A percentile compares a stretch with the other conserved stretches of the same genome.
These are phyloP conservation scores for Aspergillus intermedius DNA, from an alignment of 2,329 filamentous ascomycete genomes.

Conservation along the genomic window DNA sequence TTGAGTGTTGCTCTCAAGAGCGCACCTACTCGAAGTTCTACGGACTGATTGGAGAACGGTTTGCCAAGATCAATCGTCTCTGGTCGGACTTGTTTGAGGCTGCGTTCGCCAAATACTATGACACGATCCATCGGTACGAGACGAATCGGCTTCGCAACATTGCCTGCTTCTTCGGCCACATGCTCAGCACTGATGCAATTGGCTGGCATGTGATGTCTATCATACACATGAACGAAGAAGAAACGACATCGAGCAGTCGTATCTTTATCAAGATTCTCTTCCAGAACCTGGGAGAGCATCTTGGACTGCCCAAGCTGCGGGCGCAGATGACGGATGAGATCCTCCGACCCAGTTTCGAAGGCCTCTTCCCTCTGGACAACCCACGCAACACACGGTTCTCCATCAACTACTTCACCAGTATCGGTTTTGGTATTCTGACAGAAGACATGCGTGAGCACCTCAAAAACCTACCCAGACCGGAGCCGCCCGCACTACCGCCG, in stretches of 20 bases:
- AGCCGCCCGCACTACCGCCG: constrained; percentile 58
- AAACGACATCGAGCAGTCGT: constrained; percentile 90
- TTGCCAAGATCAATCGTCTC: constrained; percentile 89
- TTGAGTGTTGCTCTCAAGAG: constrained; percentile 94
- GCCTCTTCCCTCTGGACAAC: constrained; percentile 84
- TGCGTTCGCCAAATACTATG: constrained; percentile 87
- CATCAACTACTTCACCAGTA: constrained; percentile 99
- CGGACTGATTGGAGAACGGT: constrained; percentile 85
- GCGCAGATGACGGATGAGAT: constrained; percentile 70
- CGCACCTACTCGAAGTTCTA: constrained; percentile 98
- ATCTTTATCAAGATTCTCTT: constrained; percentile 99
- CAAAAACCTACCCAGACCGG: constrained; percentile 81
- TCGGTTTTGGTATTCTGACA: constrained; percentile 89
- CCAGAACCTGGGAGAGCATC: constrained; percentile 79
- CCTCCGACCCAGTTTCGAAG: constrained; percentile 69
- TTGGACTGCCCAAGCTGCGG: constrained; percentile 75
- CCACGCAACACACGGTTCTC: constrained; percentile 88
- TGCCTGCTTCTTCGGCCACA: constrained; percentile 87
- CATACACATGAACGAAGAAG: constrained; percentile 89
- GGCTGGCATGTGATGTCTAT: constrained; percentile 84
- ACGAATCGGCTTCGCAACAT: constrained; percentile 94
- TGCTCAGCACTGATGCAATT: constrained; percentile 80
- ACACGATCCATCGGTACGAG: constrained; percentile 94
- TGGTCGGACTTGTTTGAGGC: constrained; percentile 93
- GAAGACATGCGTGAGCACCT: constrained; percentile 91